Percentiles rank a stretch among this genome's conserved stretches.
Conservation (phyloP, 441 rosid species). For the Eruca vesicaria region DNA sequence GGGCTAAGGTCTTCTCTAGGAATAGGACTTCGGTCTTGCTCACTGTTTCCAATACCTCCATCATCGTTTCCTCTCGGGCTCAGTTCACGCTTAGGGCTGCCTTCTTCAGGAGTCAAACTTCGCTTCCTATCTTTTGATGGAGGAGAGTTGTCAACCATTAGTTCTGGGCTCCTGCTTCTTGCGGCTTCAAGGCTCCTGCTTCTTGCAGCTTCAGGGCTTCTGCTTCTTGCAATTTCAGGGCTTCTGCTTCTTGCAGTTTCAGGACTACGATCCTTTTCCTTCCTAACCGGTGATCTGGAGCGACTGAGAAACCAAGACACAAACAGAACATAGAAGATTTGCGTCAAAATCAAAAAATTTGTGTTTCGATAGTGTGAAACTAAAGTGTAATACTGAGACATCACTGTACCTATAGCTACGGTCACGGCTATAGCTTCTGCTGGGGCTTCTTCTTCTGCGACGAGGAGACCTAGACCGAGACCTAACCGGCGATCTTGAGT, state of each 20-base stretch:
- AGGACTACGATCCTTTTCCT: conserved; percentile 51
- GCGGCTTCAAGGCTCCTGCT: conserved; percentile 48
- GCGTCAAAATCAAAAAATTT: not conserved
- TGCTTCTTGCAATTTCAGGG: conserved; percentile 48
- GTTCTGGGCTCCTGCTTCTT: conserved; percentile 52
- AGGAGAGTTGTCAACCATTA: conserved; percentile 39
- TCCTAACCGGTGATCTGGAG: conserved; percentile 66
- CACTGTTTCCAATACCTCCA: conserved; percentile 42
- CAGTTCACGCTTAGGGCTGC: conserved; percentile 39
- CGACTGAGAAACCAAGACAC: conserved; percentile 38
- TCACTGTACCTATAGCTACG: conserved; percentile 54
- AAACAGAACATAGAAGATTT: not conserved
- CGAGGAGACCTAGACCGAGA: conserved; percentile 48
- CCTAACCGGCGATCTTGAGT: conserved; percentile 60
- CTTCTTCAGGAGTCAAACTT: conserved; percentile 47
- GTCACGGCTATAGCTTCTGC: conserved; percentile 44
- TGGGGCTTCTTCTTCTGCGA: conserved; percentile 28
- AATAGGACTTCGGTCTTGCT: conserved; percentile 38
- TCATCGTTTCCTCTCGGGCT: conserved; percentile 44
- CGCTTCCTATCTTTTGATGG: conserved; percentile 47
- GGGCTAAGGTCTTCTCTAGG: conserved; percentile 43
- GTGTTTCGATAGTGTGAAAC: not conserved
- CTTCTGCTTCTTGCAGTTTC: conserved; percentile 49
- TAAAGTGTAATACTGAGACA: not conserved
- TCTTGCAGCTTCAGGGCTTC: conserved; percentile 53